Evolutionary conservation across 257 asterid genomes (phyloP).

Genomic region (Nicotiana attenuata): DNA sequence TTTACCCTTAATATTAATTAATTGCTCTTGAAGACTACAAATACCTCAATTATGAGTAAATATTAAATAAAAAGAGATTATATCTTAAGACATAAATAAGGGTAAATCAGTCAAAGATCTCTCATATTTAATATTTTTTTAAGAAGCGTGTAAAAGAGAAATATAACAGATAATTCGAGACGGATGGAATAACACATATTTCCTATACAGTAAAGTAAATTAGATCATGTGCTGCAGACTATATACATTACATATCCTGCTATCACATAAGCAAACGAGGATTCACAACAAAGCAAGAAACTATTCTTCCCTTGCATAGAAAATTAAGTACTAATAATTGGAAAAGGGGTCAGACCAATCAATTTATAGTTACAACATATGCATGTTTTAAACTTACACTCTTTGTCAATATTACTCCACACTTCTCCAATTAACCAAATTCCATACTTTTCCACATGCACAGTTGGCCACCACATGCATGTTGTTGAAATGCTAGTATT

Average conservation of each 20-base stretch:
- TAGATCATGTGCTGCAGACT: not conserved
- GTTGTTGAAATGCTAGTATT: not conserved
- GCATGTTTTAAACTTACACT: not conserved
- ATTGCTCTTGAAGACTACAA: too few species aligned
- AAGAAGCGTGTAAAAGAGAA: too few species aligned
- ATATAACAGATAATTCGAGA: too few species aligned
- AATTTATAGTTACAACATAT: not conserved
- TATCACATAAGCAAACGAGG: not conserved
- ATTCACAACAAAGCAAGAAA: not conserved
- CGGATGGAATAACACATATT: too few species aligned
- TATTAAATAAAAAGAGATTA: too few species aligned
- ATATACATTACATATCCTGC: not conserved
- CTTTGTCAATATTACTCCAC: not conserved
- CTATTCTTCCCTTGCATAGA: not conserved
- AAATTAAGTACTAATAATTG: not conserved
- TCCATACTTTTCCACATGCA: not conserved
- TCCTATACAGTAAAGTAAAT: too few species aligned
- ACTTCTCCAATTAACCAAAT: not conserved
- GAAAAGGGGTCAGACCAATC: not conserved
- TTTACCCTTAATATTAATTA: too few species aligned
- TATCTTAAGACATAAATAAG: too few species aligned
- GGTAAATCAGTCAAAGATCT: too few species aligned
- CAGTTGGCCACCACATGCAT: not conserved
- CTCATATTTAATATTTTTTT: too few species aligned
- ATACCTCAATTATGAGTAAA: too few species aligned